Evolutionary conservation across 2,329 filamentous ascomycete genomes (phyloP), one percentile per base, ranked within the genome.

Genomic region (Penicillium sp.): DNA sequence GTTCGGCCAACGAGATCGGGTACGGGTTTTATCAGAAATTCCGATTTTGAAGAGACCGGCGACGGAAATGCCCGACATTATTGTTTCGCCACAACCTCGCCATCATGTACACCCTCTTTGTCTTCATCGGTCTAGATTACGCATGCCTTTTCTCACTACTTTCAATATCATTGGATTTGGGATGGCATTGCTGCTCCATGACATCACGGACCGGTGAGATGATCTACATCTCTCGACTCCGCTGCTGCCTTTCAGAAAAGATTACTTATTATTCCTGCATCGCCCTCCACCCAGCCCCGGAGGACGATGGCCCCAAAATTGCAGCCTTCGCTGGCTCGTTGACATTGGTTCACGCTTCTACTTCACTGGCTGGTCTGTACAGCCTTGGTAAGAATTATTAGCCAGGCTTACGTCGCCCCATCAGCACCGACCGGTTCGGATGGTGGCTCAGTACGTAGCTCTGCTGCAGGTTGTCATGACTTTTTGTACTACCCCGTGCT

Each of bases 191-290:
- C 7, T 48, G 34, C 6, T 22, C 28, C 38, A 56, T 60, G 53
- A 60, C 47, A 49, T 56, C 58, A 60, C 39, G n/a, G 37, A 20
- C 41, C 31, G 34, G 31, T 28, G 48, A 37, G 20, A 17, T 25
- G 39, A 37, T 52, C 37, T 47, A 35, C 15, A 31, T n/a, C 2
- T 7, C 34, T 22, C 38, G 10, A 25, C 49, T 41, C 34, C 25
- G 43, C 43, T 50, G 25, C 17, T 50, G 54, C 45, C 25, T 50
- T 38, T 3, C 7, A 41, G 8, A 22, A 49, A 15, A 45, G 2
- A 7, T 28, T 31, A n/a, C 15, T 47, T 31, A 8, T 47, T 25
- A 31, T 10, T 31, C 7, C 31, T 31, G 31, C 31, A 31, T 31
- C 31, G 31, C 31, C 31, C 31, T 31, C 31, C 31, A 10, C 7